A percentile compares a stretch with the other conserved stretches of the same genome.
phyloP scores from a whole-genome alignment of 2,329 filamentous ascomycete species.

The Apiospora marii region DNA sequence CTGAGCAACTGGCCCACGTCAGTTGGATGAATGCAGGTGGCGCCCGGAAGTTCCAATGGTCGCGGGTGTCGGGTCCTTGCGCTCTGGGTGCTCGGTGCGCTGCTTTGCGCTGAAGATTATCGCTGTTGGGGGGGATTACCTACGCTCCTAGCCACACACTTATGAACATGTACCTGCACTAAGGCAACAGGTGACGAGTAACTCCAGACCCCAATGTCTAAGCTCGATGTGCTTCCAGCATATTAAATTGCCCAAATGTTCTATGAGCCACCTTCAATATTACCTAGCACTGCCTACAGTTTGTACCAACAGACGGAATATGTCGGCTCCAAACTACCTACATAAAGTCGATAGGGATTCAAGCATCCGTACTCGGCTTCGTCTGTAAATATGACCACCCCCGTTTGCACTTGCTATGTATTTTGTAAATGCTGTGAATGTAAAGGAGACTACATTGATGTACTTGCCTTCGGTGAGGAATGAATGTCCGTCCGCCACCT shows the following conservation, averaged over 20 bases:
- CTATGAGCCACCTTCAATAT: too few relatives aligned
- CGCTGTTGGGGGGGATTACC: background rate
- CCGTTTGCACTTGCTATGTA: background rate
- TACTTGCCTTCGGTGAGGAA: background rate
- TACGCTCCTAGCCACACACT: background rate
- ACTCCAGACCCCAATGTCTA: slow-evolving; percentile 16
- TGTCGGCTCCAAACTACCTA: background rate
- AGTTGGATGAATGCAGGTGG: slow-evolving; percentile 20
- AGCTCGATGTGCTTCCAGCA: background rate
- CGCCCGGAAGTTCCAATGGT: slow-evolving; percentile 5
- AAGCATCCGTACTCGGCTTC: background rate
- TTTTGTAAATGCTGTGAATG: background rate
- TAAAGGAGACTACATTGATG: background rate
- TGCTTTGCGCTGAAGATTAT: slow-evolving; percentile 18
- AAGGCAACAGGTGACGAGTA: slow-evolving; percentile 3
- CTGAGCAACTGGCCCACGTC: slow-evolving; percentile 21
- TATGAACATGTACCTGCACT: background rate
- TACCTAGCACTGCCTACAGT: background rate
- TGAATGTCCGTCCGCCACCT: background rate
- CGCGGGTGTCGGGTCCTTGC: background rate
- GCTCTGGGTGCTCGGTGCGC: slow-evolving; percentile 8
- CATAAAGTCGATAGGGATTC: too few relatives aligned
- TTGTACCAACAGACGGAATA: background rate
- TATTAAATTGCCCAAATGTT: background rate
- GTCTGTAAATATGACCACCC: background rate